These are phyloP conservation scores for Kuraishia hungarica DNA, from an alignment of 805 yeast species.

Conservation along the genomic window DNA sequence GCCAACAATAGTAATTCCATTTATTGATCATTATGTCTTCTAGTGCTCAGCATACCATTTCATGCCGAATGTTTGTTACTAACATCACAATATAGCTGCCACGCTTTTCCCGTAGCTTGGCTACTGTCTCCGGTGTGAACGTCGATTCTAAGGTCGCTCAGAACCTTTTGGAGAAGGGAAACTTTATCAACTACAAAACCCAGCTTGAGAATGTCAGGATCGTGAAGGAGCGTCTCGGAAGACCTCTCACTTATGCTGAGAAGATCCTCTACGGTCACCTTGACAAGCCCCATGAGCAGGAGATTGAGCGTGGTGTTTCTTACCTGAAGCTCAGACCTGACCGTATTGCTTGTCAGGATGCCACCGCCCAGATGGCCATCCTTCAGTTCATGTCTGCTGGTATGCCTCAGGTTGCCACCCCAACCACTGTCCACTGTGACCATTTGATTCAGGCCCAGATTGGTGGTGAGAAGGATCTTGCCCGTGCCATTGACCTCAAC, in stretches of 20 bases:
- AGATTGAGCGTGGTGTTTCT: slow-evolving; percentile 68
- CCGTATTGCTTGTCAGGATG: slow-evolving; percentile 99
- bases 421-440: slow-evolving; percentile 96
- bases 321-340: slow-evolving; percentile 93
- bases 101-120: slow-evolving; percentile 32
- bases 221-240: slow-evolving; percentile 58
- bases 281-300: slow-evolving; percentile 78
- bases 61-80: not conserved
- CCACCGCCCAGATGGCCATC: slow-evolving; percentile 99
- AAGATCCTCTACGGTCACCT: slow-evolving; percentile 90
- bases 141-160: slow-evolving; percentile 45
- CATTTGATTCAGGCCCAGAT: slow-evolving; percentile 95
- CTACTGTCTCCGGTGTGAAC: slow-evolving; percentile 41
- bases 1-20: too few species aligned
- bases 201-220: slow-evolving; percentile 82
- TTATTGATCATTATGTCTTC: too few species aligned
- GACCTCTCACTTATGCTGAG: slow-evolving; percentile 91
- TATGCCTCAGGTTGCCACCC: slow-evolving; percentile 78
- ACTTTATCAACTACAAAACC: slow-evolving; percentile 87
- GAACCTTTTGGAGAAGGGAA: slow-evolving; percentile 63
- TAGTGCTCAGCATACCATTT: too few species aligned
- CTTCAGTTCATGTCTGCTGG: slow-evolving; percentile 98
- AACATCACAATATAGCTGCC: not conserved
- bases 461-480: slow-evolving; percentile 81
- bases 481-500: slow-evolving; percentile 74